Base-by-base conservation (phyloP, 352 stramenopile species). In the Globisporangium nunn region DNA sequence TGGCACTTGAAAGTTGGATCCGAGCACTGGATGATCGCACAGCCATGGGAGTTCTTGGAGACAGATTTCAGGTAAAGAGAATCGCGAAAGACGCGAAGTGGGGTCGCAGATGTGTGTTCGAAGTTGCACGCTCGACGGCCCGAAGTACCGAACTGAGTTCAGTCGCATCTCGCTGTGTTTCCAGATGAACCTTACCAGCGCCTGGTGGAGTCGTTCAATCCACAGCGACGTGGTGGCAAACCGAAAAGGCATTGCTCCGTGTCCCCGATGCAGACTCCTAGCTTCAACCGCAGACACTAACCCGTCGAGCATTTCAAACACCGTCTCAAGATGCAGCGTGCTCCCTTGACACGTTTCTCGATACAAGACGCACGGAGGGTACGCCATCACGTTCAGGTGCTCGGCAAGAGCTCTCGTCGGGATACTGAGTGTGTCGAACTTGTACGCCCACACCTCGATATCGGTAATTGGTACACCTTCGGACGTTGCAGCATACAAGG, bases 191-290 rank as follows among this genome's bases (percentile, higher is more conserved):
- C 56, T 50, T 12, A 66, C 35, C n/a, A 77, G 2, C 29, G 60
- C 67, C 12, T 77, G 71, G 44, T 80, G 61, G 4, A 80, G n/a
- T 0, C 68, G 66, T 14, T 80, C 71, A 46, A 80, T 56, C 71
- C 71, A 77, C 6, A 60, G 63, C 28, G 70, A 70, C 14, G 64
- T 61, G 1, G 68, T 72, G n/a, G 59, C 67, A 47, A 66, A 73
- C 18, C 54, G 39, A 15, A 58, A 51, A 3, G 14, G 31, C 2
- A 1, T 5, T 10, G 17, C 23, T 18, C 12, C 29, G 39, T 48
- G 30, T 40, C 4, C 6, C 55, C 17, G 23, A 14, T 31, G 15
- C 44, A 33, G 4, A 7, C 35, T 41, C 43, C 6, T 59, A 4
- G 43, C n/a, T 48, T 30, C 7, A 3, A 67, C 57, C 4, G 56